phyloP scores from a whole-genome alignment of 768 basidiomycete species.

The Guyanaporus albipodus region DNA sequence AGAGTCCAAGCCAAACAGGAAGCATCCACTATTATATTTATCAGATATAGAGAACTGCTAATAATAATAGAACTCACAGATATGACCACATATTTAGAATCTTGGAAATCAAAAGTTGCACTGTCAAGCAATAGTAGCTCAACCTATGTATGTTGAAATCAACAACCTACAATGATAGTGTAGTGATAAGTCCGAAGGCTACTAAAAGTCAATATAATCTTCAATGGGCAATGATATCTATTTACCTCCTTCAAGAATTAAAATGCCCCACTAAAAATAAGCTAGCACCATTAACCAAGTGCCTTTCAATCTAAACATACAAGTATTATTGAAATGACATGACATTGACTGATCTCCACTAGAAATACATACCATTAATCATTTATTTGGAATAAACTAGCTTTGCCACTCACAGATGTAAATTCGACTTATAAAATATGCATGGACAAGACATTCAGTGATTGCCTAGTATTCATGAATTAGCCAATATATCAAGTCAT shows the following conservation, averaged over 20 bases:
- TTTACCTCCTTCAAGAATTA: constrained; percentile 22
- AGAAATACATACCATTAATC: not conserved
- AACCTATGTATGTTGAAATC: not conserved
- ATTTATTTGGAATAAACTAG: not conserved
- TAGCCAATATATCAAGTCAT: not conserved
- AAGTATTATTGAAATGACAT: constrained; percentile 8
- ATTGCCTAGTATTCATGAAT: constrained; percentile 6
- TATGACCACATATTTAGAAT: not conserved
- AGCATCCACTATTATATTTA: constrained; percentile 16
- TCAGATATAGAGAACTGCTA: not conserved
- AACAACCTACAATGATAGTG: constrained; percentile 13
- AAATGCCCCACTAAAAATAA: constrained; percentile 8
- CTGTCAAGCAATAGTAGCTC: constrained; percentile 1
- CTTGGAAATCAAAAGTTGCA: not conserved
- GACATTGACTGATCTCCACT: constrained; percentile 9
- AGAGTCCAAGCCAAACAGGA: constrained; percentile 21
- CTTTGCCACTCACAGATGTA: constrained; percentile 16
- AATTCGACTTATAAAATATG: constrained; percentile 20
- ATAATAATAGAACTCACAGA: not conserved
- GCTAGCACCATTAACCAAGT: not conserved
- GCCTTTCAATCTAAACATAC: constrained; percentile 10
- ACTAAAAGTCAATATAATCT: not conserved
- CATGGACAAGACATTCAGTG: constrained; percentile 24
- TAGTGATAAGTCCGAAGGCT: constrained; percentile 17
- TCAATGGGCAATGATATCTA: no score